Percentiles rank a stretch among this genome's conserved stretches.
Conservation (phyloP, 2,329 filamentous ascomycete genomes). For the Sarocladium strictum region DNA sequence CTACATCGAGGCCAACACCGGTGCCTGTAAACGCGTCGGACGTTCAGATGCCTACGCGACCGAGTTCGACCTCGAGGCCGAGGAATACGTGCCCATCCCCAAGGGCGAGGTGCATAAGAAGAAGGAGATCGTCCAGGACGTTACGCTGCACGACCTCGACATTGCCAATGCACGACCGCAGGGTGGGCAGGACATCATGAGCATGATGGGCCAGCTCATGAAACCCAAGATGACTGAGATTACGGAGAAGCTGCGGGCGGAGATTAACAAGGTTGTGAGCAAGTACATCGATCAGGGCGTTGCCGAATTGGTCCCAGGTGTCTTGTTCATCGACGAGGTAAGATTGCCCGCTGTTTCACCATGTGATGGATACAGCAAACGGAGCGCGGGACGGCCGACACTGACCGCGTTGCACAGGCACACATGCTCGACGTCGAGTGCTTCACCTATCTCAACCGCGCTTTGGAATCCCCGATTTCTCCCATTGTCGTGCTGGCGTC, state of each 20-base stretch:
- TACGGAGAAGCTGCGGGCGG: conserved; percentile 88
- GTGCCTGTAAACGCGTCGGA: conserved; percentile 94
- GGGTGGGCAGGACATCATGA: conserved; percentile 99
- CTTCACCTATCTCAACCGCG: conserved; percentile 97
- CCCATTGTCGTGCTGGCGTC: conserved; percentile 97
- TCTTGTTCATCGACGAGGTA: conserved; percentile 98
- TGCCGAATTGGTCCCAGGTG: conserved; percentile 94
- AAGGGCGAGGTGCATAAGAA: conserved; percentile 99
- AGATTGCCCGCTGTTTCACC: conserved; percentile 13
- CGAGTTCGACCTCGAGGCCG: conserved; percentile 96
- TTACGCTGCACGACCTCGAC: conserved; percentile 93
- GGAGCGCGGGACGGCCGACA: background rate
- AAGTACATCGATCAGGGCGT: conserved; percentile 98
- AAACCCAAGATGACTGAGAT: conserved; percentile 99
- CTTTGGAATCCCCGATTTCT: conserved; percentile 90
- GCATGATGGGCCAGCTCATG: conserved; percentile 99
- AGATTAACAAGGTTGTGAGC: conserved; percentile 99
- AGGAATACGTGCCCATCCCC: conserved; percentile 97
- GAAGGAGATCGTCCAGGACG: conserved; percentile 99
- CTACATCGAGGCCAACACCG: conserved; percentile 98
- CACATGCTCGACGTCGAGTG: conserved; percentile 99
- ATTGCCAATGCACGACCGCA: conserved; percentile 92
- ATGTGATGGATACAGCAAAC: background rate
- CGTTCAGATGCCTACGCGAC: conserved; percentile 95
- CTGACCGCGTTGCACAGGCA: conserved; percentile 50